Conservation (phyloP, 2,329 filamentous ascomycete genomes). For the Aaosphaeria arxii region DNA sequence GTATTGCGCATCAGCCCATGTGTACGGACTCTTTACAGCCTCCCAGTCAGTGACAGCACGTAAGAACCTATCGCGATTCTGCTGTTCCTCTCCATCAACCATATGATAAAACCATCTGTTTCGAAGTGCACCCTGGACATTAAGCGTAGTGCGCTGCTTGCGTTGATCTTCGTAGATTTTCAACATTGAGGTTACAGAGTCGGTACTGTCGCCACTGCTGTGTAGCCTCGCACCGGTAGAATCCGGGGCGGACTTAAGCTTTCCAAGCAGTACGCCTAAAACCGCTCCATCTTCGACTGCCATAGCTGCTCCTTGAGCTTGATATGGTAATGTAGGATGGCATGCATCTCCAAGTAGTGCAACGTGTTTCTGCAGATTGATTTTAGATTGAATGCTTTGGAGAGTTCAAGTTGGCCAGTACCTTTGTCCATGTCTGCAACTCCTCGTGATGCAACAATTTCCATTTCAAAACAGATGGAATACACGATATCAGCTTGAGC, state of each 20-base stretch:
- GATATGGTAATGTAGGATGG: not conserved
- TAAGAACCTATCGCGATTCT: not conserved
- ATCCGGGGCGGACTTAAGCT: not conserved
- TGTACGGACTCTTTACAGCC: not conserved
- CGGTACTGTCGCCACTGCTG: not conserved
- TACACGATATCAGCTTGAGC: not conserved
- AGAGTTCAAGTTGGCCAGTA: not conserved
- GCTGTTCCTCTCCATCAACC: not conserved
- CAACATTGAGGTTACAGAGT: not conserved
- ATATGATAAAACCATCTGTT: not conserved
- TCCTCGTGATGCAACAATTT: not conserved
- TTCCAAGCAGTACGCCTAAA: not conserved
- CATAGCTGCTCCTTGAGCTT: not conserved
- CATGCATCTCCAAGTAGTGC: not conserved
- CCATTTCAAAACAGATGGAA: not conserved
- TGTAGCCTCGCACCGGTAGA: not conserved
- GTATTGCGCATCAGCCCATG: not conserved
- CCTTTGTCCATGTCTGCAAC: not conserved
- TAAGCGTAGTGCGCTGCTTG: not conserved
- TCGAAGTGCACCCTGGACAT: not conserved
- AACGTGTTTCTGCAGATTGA: not conserved
- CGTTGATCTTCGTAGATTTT: not conserved
- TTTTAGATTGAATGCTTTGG: not conserved
- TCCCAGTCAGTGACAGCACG: not conserved
- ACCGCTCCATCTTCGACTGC: not conserved